A percentile compares a stretch with the other conserved stretches of the same genome.
phyloP scores from a whole-genome alignment of 805 yeast genomes.

The Candida odintsovae region DNA sequence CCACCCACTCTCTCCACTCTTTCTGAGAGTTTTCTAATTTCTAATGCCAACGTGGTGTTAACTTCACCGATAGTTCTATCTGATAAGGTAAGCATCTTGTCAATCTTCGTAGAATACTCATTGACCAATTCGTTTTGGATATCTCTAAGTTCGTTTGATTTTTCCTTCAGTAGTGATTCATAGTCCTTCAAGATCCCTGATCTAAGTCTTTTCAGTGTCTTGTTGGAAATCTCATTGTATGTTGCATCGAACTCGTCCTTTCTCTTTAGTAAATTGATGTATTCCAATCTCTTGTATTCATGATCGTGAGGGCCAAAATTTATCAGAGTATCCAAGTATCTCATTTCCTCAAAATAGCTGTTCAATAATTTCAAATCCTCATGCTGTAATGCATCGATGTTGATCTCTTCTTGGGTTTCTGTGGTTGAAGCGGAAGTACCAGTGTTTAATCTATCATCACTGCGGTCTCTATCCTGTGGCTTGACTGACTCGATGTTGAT shows the following conservation, averaged over 20 bases:
- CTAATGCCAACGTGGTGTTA: slow-evolving; percentile 62
- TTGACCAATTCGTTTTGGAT: slow-evolving; percentile 18
- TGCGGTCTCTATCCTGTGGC: neutral
- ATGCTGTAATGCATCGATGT: slow-evolving; percentile 13
- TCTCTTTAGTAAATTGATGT: slow-evolving; percentile 5
- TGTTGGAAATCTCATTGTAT: slow-evolving; percentile 1
- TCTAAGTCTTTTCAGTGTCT: neutral
- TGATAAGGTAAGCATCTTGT: slow-evolving; percentile 53
- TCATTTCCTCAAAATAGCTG: slow-evolving; percentile 5
- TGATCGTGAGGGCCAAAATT: slow-evolving; percentile 20
- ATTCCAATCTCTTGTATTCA: slow-evolving; percentile 9
- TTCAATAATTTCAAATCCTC: slow-evolving; percentile 18
- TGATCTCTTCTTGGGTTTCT: slow-evolving; percentile 5
- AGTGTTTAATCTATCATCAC: neutral
- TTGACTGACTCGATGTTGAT: slow-evolving; percentile 21
- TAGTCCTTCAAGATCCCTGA: slow-evolving; percentile 5
- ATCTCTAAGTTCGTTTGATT: slow-evolving; percentile 13
- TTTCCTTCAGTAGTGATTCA: slow-evolving; percentile 13
- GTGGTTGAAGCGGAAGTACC: neutral
- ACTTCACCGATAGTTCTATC: slow-evolving; percentile 71
- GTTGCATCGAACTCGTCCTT: slow-evolving; percentile 11
- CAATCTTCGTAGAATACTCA: slow-evolving; percentile 44
- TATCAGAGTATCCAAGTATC: slow-evolving; percentile 4
- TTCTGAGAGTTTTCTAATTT: slow-evolving; percentile 49
- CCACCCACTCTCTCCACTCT: slow-evolving; percentile 35